Conservation (phyloP, 1,284 basidiomycete genomes). For the Austropuccinia psidii region DNA sequence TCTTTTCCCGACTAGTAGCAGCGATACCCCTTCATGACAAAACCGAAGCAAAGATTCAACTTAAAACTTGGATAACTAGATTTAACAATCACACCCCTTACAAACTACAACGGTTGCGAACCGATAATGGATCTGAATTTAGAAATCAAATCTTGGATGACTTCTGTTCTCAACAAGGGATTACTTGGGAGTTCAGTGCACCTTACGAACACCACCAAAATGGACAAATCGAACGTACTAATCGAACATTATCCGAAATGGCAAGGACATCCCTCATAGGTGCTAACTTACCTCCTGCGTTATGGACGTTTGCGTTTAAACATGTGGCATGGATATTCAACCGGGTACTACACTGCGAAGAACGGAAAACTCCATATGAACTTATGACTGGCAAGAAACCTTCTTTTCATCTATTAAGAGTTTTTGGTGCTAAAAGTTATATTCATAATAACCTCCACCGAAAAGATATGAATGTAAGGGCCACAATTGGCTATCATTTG, state of each 20-base stretch:
- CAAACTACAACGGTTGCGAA: not conserved
- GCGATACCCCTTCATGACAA: not conserved
- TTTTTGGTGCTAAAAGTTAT: not conserved
- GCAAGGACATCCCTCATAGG: not conserved
- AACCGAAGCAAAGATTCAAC: not conserved
- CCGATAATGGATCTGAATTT: not conserved
- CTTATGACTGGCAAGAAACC: too few species aligned
- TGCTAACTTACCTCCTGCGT: not conserved
- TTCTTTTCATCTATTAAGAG: not conserved
- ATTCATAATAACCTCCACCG: not conserved
- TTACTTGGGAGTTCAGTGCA: not conserved
- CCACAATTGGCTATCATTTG: not conserved
- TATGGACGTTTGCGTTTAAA: not conserved
- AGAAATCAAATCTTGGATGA: not conserved
- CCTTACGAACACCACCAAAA: slow-evolving; percentile 15
- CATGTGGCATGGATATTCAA: not conserved
- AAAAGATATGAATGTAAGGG: not conserved
- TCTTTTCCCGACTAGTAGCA: not conserved
- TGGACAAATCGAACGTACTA: not conserved
- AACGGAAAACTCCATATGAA: not conserved
- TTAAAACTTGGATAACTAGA: not conserved
- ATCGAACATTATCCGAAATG: not conserved
- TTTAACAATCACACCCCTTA: not conserved
- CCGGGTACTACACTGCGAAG: not conserved
- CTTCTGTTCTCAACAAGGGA: not conserved